These are phyloP conservation scores for Microdochium nivale DNA, from an alignment of 2,329 filamentous ascomycete genomes.

Conservation along the genomic window DNA sequence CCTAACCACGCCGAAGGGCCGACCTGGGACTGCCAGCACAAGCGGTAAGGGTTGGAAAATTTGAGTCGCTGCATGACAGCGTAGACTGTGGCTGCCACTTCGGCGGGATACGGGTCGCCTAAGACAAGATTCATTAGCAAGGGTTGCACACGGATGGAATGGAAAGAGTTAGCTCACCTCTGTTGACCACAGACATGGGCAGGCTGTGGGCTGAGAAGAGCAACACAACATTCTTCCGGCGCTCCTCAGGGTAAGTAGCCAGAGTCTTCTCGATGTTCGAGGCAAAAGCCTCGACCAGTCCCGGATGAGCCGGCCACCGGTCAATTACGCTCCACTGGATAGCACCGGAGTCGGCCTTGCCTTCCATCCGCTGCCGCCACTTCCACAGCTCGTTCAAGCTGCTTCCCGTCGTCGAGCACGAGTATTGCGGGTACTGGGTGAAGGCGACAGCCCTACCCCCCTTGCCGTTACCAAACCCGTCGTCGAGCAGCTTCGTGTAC, in stretches of 20 bases:
- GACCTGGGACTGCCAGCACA: slow-evolving; percentile 98
- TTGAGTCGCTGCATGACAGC: slow-evolving; percentile 90
- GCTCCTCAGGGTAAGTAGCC: slow-evolving; percentile 72
- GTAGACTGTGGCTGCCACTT: slow-evolving; percentile 92
- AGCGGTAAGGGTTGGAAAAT: slow-evolving; percentile 82
- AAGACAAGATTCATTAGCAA: slow-evolving; percentile 15
- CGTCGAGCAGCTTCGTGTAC: slow-evolving; percentile 72
- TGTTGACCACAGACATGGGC: slow-evolving; percentile 95
- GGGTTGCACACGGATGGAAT: not conserved
- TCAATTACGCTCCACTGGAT: slow-evolving; percentile 98
- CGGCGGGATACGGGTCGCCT: slow-evolving; percentile 90
- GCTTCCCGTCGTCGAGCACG: slow-evolving; percentile 92
- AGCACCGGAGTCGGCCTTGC: slow-evolving; percentile 59
- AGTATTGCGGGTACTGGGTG: slow-evolving; percentile 97
- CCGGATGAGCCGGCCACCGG: slow-evolving; percentile 87
- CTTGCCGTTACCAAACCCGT: slow-evolving; percentile 83
- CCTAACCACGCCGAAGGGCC: slow-evolving; percentile 93
- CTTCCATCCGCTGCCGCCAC: slow-evolving; percentile 83
- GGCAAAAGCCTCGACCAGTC: slow-evolving; percentile 85
- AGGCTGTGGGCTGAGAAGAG: slow-evolving; percentile 93
- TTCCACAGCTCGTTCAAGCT: slow-evolving; percentile 97
- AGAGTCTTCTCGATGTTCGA: slow-evolving; percentile 84
- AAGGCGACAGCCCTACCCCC: slow-evolving; percentile 95
- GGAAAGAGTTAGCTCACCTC: slow-evolving; percentile 46
- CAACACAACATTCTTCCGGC: slow-evolving; percentile 71